phyloP scores from a whole-genome alignment of 805 yeast species.

The Barnettozyma populi region DNA sequence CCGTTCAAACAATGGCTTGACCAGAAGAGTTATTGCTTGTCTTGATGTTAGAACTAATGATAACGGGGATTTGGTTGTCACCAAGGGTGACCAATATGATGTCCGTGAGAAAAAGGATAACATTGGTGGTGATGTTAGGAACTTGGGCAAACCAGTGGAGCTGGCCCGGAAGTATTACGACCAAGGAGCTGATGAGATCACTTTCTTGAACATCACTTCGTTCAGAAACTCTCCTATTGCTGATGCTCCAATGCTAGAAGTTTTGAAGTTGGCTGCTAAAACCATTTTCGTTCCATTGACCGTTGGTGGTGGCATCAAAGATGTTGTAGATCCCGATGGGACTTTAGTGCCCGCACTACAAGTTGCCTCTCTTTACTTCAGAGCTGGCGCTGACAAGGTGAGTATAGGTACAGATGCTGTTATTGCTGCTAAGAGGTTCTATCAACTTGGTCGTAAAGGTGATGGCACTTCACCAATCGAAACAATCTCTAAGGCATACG shows the following conservation, averaged over 20 bases:
- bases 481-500: constrained; percentile 86
- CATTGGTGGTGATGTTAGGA: constrained; percentile 65
- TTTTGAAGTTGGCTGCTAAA: constrained; percentile 73
- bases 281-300: constrained; percentile 95
- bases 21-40: constrained; percentile 93
- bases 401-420: constrained; percentile 99
- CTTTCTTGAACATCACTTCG: constrained; percentile 91
- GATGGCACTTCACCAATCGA: constrained; percentile 87
- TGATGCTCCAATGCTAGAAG: constrained; percentile 95
- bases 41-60: constrained; percentile 96
- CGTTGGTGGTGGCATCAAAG: constrained; percentile 97
- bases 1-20: constrained; percentile 55
- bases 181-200: constrained; percentile 97
- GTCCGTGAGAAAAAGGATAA: constrained; percentile 76
- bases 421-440: constrained; percentile 77
- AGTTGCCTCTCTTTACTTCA: constrained; percentile 87
- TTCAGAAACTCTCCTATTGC: constrained; percentile 89
- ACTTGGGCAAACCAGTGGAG: constrained; percentile 94
- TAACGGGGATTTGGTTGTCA: constrained; percentile 90
- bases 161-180: constrained; percentile 83
- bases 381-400: constrained; percentile 97
- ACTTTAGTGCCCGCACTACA: constrained; percentile 75
- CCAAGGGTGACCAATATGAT: constrained; percentile 98
- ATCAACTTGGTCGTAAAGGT: constrained; percentile 48
- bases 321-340: constrained; percentile 81